Conservation (phyloP, 345 rosid genomes). For the Capsella bursapastoris region DNA sequence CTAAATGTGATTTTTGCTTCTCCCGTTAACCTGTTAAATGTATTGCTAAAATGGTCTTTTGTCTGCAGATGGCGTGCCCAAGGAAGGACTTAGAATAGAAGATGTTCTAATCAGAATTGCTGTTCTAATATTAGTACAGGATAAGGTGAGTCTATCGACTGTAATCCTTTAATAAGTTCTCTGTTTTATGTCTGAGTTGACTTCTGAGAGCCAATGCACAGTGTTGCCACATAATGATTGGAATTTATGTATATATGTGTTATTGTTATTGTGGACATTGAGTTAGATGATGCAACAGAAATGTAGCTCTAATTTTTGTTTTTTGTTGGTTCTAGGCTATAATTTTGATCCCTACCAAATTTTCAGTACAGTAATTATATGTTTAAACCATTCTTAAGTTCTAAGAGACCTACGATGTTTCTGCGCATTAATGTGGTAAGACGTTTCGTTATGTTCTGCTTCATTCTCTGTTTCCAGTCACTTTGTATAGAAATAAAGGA, state of each 20-base stretch:
- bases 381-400: not conserved
- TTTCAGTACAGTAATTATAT: constrained; percentile 9
- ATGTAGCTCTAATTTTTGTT: not conserved
- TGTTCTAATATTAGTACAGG: constrained; percentile 62
- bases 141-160: constrained; percentile 63
- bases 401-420: not conserved
- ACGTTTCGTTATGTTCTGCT: constrained; percentile 13
- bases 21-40: constrained; percentile 21
- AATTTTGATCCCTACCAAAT: not conserved
- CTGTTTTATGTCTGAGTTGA: constrained; percentile 13
- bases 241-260: constrained; percentile 12
- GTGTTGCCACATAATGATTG: constrained; percentile 20
- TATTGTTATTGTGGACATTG: constrained; percentile 24
- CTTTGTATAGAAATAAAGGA: constrained; percentile 22
- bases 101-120: constrained; percentile 93
- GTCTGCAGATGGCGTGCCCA: constrained; percentile 92
- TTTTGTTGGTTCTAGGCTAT: constrained; percentile 15
- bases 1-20: constrained; percentile 19
- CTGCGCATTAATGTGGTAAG: constrained; percentile 2
- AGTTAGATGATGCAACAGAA: constrained; percentile 15
- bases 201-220: constrained; percentile 27
- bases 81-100: constrained; percentile 93
- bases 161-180: constrained; percentile 1
- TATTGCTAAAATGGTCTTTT: constrained; percentile 26
- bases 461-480: not conserved